A percentile compares a stretch with the other conserved stretches of the same genome.
Evolutionary conservation across 164 flowering plant species (phyloP).

Genomic region (Umbilicus rupestris): DNA sequence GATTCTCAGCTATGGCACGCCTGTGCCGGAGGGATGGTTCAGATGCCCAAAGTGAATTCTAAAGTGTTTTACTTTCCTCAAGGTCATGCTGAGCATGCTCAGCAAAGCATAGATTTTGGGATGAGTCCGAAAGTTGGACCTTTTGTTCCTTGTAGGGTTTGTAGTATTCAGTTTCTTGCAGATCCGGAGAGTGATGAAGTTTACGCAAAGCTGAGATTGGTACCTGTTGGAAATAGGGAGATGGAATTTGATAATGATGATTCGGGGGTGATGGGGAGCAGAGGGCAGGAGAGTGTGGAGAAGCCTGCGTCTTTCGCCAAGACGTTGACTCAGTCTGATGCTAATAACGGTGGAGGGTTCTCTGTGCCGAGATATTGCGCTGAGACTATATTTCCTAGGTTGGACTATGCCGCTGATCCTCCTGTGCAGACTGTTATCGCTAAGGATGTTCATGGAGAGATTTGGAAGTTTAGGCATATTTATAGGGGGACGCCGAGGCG

Average conservation of each 20-base stretch:
- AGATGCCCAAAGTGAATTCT: conserved; percentile 65
- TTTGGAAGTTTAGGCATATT: conserved; percentile 91
- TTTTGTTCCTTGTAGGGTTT: conserved; percentile 48
- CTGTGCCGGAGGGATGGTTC: conserved; percentile 94
- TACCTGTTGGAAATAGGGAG: conserved; percentile 34
- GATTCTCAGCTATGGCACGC: conserved; percentile 97
- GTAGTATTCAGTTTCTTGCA: conserved; percentile 57
- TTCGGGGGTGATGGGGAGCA: conserved; percentile 17
- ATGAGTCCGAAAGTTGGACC: conserved; percentile 34
- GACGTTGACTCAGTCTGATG: conserved; percentile 94
- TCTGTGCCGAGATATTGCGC: conserved; percentile 97
- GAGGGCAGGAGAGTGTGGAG: conserved; percentile 27
- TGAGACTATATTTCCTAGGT: conserved; percentile 80
- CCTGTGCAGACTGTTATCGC: conserved; percentile 86
- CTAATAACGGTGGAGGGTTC: conserved; percentile 96
- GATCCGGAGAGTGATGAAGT: conserved; percentile 88
- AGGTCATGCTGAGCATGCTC: conserved; percentile 83
- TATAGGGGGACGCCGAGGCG: conserved; percentile 92
- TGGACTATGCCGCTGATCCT: conserved; percentile 83
- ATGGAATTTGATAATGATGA: conserved; percentile 31
- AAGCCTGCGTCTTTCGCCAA: conserved; percentile 82
- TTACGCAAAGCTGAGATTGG: conserved; percentile 47
- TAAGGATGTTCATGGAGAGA: conserved; percentile 87
- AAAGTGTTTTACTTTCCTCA: conserved; percentile 84
- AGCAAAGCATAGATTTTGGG: conserved; percentile 37